phyloP scores from a whole-genome alignment of 352 stramenopile genomes.

The Pythium myriotylum region DNA sequence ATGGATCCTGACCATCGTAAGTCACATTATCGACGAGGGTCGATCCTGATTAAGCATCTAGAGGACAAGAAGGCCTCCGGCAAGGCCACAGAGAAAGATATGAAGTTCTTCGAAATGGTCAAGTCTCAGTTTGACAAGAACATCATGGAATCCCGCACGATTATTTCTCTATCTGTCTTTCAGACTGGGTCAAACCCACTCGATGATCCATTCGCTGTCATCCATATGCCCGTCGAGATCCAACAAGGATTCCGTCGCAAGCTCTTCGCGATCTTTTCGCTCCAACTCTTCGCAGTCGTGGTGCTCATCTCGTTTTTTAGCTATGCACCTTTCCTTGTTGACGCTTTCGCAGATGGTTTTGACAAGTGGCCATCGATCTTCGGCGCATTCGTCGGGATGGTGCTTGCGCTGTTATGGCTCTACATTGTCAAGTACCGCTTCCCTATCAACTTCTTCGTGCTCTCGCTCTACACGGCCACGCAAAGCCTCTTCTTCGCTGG shows the following conservation, averaged over 20 bases:
- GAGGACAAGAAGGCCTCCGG: slow-evolving; percentile 64
- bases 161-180: slow-evolving; percentile 80
- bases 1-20: slow-evolving; percentile 43
- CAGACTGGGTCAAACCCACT: slow-evolving; percentile 71
- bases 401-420: slow-evolving; percentile 61
- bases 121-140: slow-evolving; percentile 73
- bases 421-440: slow-evolving; percentile 79
- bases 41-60: slow-evolving; percentile 73
- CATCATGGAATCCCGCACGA: slow-evolving; percentile 71
- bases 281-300: slow-evolving; percentile 63
- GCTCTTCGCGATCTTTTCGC: slow-evolving; percentile 70
- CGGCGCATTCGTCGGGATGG: slow-evolving; percentile 50
- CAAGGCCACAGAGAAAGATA: slow-evolving; percentile 65
- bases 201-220: slow-evolving; percentile 73
- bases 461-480: slow-evolving; percentile 56
- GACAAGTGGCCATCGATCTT: slow-evolving; percentile 56
- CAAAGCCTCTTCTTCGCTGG: slow-evolving; percentile 65
- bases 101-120: slow-evolving; percentile 83
- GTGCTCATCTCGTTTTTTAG: slow-evolving; percentile 44
- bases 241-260: slow-evolving; percentile 74
- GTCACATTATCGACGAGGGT: slow-evolving; percentile 66
- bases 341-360: slow-evolving; percentile 40
- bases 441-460: slow-evolving; percentile 70
- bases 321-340: slow-evolving; percentile 32
- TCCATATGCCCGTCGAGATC: slow-evolving; percentile 68